A percentile compares a stretch with the other conserved stretches of the same genome.
These are phyloP conservation scores for Tympanopsis confertula DNA, from an alignment of 2,329 filamentous ascomycete species.

Conservation along the genomic window DNA sequence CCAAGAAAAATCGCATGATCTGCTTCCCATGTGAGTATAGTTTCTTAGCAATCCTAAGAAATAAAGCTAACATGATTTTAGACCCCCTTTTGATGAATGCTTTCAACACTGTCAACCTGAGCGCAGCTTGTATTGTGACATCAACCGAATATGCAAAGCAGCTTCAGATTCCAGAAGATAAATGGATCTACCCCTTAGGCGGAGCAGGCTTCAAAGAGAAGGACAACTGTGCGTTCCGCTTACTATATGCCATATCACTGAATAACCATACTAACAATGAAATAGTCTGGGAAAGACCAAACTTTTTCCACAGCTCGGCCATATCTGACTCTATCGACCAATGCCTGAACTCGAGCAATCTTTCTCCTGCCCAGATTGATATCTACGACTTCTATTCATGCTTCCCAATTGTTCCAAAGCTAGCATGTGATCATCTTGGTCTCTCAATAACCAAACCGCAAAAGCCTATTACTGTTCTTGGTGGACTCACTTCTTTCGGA, in stretches of 20 bases:
- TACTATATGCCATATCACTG: not conserved
- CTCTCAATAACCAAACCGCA: constrained; percentile 29
- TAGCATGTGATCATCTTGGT: constrained; percentile 48
- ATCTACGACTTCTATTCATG: constrained; percentile 56
- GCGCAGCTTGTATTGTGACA: constrained; percentile 48
- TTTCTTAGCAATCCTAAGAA: not conserved
- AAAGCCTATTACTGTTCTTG: constrained; percentile 48
- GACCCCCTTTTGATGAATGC: constrained; percentile 62
- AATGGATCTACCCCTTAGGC: constrained; percentile 54
- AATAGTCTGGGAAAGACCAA: constrained; percentile 48
- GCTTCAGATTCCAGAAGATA: constrained; percentile 38
- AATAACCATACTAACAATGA: constrained; percentile 3
- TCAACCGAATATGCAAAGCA: constrained; percentile 38
- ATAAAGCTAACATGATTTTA: constrained; percentile 16
- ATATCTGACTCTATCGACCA: constrained; percentile 45
- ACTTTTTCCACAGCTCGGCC: constrained; percentile 43
- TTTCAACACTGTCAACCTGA: constrained; percentile 57
- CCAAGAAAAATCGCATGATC: constrained; percentile 52
- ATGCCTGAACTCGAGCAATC: constrained; percentile 31
- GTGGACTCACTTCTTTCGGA: constrained; percentile 57
- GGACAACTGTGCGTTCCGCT: constrained; percentile 30
- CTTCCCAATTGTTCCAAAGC: constrained; percentile 59
- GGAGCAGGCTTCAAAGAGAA: constrained; percentile 51
- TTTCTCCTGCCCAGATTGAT: constrained; percentile 40
- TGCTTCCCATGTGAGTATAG: constrained; percentile 47